These are phyloP conservation scores for Hemisphaericaspora lyxosophila DNA, from an alignment of 1,139 yeast species.

Conservation along the genomic window DNA sequence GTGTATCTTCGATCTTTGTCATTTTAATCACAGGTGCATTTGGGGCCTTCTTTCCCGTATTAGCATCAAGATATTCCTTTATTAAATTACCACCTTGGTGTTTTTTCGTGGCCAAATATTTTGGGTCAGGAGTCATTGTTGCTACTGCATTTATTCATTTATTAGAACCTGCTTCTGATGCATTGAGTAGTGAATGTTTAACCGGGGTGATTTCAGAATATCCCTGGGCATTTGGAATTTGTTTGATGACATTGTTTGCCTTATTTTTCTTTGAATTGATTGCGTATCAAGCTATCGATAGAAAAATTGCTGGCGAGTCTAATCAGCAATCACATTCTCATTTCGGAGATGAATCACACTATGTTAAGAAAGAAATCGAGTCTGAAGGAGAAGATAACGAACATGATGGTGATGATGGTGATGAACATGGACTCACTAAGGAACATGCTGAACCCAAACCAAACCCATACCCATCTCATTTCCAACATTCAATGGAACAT, in stretches of 20 bases:
- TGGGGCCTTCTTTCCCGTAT: constrained; percentile 60
- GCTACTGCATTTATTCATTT: constrained; percentile 89
- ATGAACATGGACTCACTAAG: constrained; percentile 11
- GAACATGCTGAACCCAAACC: constrained; percentile 16
- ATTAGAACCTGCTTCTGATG: constrained; percentile 71
- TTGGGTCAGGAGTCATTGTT: constrained; percentile 90
- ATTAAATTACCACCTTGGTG: constrained; percentile 58
- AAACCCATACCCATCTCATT: constrained; percentile 43
- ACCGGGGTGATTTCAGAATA: constrained; percentile 36
- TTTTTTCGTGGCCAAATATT: constrained; percentile 72
- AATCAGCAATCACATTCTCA: constrained; percentile 52
- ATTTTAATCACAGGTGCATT: constrained; percentile 56
- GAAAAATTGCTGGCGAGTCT: constrained; percentile 27
- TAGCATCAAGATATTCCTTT: constrained; percentile 54
- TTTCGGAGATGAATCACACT: constrained; percentile 43
- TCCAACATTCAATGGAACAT: constrained; percentile 48
- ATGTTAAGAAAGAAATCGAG: constrained; percentile 23
- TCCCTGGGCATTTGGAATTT: constrained; percentile 44
- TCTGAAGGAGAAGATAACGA: constrained; percentile 19
- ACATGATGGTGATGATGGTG: constrained; percentile 16
- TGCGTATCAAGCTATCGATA: constrained; percentile 52
- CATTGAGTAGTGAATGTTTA: constrained; percentile 34
- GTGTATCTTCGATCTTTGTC: constrained; percentile 74
- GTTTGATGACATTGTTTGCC: constrained; percentile 37
- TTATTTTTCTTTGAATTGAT: constrained; percentile 57